Conservation (phyloP, 192 early-diverging fungal species). For the Backusella luteola region DNA sequence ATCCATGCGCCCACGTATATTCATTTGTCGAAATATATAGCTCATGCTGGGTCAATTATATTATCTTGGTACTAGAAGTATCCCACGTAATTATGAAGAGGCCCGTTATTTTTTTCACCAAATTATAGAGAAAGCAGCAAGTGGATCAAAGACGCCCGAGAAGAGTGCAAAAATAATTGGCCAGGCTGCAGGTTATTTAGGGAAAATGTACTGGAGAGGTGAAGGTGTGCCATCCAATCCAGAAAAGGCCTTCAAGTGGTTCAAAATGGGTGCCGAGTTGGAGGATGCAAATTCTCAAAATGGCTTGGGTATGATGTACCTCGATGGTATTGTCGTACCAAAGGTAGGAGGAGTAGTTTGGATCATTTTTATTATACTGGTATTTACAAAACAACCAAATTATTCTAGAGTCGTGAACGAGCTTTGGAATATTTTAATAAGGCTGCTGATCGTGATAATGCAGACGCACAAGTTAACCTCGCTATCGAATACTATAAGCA, state of each 20-base stretch:
- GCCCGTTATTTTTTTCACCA: slow-evolving; percentile 60
- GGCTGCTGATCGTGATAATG: slow-evolving; percentile 67
- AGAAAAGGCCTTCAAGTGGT: slow-evolving; percentile 72
- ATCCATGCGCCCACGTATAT: background rate
- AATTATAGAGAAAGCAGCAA: slow-evolving; percentile 42
- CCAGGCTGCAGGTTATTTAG: slow-evolving; percentile 77
- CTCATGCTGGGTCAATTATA: slow-evolving; percentile 75
- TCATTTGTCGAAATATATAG: slow-evolving; percentile 20
- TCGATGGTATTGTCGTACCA: slow-evolving; percentile 59
- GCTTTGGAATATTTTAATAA: slow-evolving; percentile 65
- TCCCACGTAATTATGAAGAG: slow-evolving; percentile 56
- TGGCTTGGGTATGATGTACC: slow-evolving; percentile 81
- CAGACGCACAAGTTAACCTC: slow-evolving; percentile 80
- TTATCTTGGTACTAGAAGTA: slow-evolving; percentile 68
- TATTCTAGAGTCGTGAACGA: slow-evolving; percentile 42
- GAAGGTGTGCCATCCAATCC: slow-evolving; percentile 71
- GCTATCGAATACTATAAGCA: slow-evolving; percentile 49
- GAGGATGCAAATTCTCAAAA: slow-evolving; percentile 67
- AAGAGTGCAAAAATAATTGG: slow-evolving; percentile 44
- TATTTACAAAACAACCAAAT: background rate
- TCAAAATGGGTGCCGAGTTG: slow-evolving; percentile 62
- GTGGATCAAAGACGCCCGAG: background rate
- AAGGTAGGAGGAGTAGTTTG: background rate
- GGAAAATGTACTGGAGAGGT: slow-evolving; percentile 89
- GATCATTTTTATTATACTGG: background rate